Evolutionary conservation across 768 basidiomycete species (phyloP).

Genomic region (Lentinula lateritia): DNA sequence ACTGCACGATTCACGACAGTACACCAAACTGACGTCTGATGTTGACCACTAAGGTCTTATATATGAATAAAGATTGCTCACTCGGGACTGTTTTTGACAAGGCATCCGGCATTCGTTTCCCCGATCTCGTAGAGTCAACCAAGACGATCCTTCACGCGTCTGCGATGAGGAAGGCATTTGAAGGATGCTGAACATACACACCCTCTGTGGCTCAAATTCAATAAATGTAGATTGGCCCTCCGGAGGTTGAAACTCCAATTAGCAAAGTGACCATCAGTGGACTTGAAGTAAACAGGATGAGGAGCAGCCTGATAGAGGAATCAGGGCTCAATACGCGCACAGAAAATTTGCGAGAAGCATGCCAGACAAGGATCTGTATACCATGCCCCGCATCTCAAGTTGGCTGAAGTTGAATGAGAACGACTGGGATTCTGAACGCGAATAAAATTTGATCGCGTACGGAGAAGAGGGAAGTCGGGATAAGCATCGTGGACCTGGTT

Average conservation of each 20-base stretch:
- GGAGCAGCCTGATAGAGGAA: conserved; percentile 20
- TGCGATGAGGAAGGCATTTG: not conserved
- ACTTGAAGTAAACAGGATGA: conserved; percentile 80
- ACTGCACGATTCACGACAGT: conserved; percentile 74
- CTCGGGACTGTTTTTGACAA: conserved; percentile 87
- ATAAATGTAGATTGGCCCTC: conserved; percentile 77
- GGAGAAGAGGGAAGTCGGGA: conserved; percentile 47
- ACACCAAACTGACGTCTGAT: conserved; percentile 60
- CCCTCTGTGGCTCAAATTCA: conserved; percentile 58
- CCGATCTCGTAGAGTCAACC: conserved; percentile 89
- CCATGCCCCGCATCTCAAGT: conserved; percentile 93
- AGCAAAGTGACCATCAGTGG: conserved; percentile 81
- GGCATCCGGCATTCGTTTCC: conserved; percentile 92
- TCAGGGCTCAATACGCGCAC: not conserved
- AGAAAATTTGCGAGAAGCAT: conserved; percentile 13
- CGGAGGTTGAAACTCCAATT: conserved; percentile 85
- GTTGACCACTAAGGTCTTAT: not conserved
- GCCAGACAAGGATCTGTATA: conserved; percentile 73
- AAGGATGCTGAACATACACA: conserved; percentile 24
- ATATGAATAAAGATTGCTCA: not conserved
- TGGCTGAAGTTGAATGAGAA: conserved; percentile 48
- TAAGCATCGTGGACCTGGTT: conserved; percentile 42
- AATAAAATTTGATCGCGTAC: conserved; percentile 20
- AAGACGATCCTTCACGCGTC: conserved; percentile 57
- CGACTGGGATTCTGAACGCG: not conserved